Conservation (phyloP, 1,284 basidiomycete species). For the Ustilago hordei region DNA sequence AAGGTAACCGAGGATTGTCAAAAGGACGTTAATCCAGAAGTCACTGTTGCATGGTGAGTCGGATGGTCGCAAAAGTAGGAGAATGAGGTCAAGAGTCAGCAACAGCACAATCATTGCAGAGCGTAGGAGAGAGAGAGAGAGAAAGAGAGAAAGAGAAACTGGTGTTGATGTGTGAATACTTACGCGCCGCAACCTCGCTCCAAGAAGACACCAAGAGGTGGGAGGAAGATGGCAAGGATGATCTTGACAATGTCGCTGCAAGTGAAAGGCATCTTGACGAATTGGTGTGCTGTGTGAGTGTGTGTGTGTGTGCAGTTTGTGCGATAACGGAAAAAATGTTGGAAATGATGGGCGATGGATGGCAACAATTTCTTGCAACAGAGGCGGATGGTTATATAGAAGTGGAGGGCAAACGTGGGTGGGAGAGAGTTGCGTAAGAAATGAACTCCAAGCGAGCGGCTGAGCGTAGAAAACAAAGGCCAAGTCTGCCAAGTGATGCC, state of each 20-base stretch:
- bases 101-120: background rate
- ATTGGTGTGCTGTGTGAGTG: background rate
- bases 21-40: constrained; percentile 57
- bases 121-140: background rate
- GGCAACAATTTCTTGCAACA: background rate
- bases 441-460: background rate
- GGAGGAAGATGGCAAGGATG: constrained; percentile 51
- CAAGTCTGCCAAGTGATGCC: background rate
- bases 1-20: constrained; percentile 61
- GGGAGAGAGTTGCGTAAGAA: background rate
- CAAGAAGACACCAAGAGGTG: constrained; percentile 53
- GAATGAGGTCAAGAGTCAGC: background rate
- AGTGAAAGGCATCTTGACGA: constrained; percentile 61
- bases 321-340: constrained; percentile 5
- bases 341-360: background rate
- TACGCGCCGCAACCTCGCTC: constrained; percentile 51
- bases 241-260: constrained; percentile 60
- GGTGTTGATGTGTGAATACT: constrained; percentile 5
- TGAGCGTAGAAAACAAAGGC: background rate
- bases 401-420: background rate
- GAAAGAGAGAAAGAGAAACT: background rate
- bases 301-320: background rate
- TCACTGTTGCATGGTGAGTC: constrained; percentile 21
- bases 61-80: no score
- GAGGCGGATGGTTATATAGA: constrained; percentile 2